Evolutionary conservation across 2,329 filamentous ascomycete species (phyloP).

Genomic region (Penicillium brevicompactum): DNA sequence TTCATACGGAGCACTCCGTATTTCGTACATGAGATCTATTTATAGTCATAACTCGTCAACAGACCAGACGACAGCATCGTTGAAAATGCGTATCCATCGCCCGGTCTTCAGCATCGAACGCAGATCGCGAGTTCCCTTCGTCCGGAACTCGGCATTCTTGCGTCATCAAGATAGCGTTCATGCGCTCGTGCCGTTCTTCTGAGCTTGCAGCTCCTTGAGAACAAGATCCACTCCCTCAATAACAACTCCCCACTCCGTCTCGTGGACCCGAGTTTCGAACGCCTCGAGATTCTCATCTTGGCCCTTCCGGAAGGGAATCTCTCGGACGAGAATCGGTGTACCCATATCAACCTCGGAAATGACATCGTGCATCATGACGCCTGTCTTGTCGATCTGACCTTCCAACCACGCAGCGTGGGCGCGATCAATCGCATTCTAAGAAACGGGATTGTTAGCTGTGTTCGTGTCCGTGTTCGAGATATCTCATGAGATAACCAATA

Average conservation of each 20-base stretch:
- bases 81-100: not conserved
- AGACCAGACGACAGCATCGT: not conserved
- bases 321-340: conserved; percentile 67
- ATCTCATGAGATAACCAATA: not conserved
- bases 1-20: too few relatives aligned
- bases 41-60: conserved; percentile 28
- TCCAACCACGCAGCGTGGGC: conserved; percentile 73
- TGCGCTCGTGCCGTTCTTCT: conserved; percentile 13
- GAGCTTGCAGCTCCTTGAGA: conserved; percentile 33
- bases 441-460: not conserved
- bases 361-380: conserved; percentile 89
- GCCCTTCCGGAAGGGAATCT: conserved; percentile 65
- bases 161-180: conserved; percentile 2
- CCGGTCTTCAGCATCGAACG: not conserved
- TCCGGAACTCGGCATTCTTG: not conserved
- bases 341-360: conserved; percentile 79
- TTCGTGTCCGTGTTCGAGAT: not conserved
- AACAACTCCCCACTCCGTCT: conserved; percentile 75
- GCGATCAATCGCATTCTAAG: conserved; percentile 68
- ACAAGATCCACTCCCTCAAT: conserved; percentile 64
- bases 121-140: conserved; percentile 3
- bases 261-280: conserved; percentile 73
- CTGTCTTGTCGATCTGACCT: conserved; percentile 68
- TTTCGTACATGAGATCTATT: conserved; percentile 14
- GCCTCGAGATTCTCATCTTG: conserved; percentile 65